phyloP scores from a whole-genome alignment of 2,329 filamentous ascomycete genomes.

The Ceratocystis ficicola region DNA sequence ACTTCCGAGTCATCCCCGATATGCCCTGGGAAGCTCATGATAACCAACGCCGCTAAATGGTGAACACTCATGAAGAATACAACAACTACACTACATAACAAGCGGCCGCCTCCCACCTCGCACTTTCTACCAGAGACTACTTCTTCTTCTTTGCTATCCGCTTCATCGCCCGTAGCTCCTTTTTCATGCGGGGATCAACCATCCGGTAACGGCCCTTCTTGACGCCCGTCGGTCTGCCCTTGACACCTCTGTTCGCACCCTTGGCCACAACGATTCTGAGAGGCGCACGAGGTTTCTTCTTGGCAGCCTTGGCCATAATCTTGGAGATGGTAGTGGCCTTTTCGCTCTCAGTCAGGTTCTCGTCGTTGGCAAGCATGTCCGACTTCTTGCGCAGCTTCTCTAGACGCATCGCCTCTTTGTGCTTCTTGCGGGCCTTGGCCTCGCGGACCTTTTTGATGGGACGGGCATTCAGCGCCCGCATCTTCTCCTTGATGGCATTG shows the following conservation, averaged over 20 bases:
- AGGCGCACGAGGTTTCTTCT: conserved; percentile 73
- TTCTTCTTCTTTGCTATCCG: conserved; percentile 60
- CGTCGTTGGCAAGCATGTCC: conserved; percentile 77
- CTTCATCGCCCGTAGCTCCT: conserved; percentile 84
- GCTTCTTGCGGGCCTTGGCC: conserved; percentile 92
- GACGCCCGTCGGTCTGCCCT: conserved; percentile 76
- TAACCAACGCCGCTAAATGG: conserved; percentile 21
- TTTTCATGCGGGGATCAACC: conserved; percentile 90
- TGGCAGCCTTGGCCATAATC: conserved; percentile 67
- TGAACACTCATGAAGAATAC: conserved; percentile 8
- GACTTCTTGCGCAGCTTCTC: conserved; percentile 97
- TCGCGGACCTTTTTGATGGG: conserved; percentile 99
- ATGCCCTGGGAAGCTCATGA: conserved; percentile 13
- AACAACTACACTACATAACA: conserved; percentile 13
- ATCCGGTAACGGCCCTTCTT: conserved; percentile 90
- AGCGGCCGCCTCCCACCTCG: background rate
- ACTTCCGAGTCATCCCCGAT: conserved; percentile 17
- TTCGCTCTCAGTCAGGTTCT: conserved; percentile 89
- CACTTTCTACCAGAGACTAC: conserved; percentile 25
- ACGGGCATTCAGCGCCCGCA: conserved; percentile 81
- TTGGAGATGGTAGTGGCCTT: conserved; percentile 76
- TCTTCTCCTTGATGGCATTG: conserved; percentile 84
- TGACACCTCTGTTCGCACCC: conserved; percentile 71
- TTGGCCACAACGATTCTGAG: conserved; percentile 82
- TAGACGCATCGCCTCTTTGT: conserved; percentile 77